Percentiles rank a stretch among this genome's conserved stretches.
Evolutionary conservation across 2,329 filamentous ascomycete species (phyloP).

Genomic region (Aureobasidium vineae): DNA sequence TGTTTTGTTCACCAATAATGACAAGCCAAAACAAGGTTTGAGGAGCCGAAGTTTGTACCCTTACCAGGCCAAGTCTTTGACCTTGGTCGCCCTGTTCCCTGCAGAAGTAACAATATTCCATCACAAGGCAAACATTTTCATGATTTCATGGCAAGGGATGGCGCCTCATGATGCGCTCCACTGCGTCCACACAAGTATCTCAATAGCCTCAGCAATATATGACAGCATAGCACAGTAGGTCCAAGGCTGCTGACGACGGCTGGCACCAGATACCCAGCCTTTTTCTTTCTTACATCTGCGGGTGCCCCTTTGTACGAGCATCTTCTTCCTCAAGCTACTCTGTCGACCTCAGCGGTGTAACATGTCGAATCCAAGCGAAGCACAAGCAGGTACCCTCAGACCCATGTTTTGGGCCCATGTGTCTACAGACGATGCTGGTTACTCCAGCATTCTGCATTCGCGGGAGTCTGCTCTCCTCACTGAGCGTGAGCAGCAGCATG

Average conservation of each 20-base stretch:
- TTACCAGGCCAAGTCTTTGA: conserved; percentile 1
- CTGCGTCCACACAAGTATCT: neutral
- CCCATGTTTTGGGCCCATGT: conserved; percentile 16
- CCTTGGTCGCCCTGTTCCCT: conserved; percentile 2
- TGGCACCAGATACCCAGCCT: conserved; percentile 1
- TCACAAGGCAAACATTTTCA: neutral
- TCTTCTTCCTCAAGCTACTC: neutral
- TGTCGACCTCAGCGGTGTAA: conserved; percentile 2
- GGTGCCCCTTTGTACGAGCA: conserved; percentile 9
- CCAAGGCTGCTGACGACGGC: neutral
- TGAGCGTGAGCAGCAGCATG: neutral
- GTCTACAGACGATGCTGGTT: neutral
- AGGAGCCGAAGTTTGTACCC: conserved; percentile 22
- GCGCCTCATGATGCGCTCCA: conserved; percentile 9
- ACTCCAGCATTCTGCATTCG: neutral
- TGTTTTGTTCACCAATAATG: neutral
- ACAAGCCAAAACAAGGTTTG: conserved; percentile 16
- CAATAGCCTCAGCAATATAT: neutral
- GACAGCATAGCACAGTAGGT: conserved; percentile 16
- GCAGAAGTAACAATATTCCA: neutral
- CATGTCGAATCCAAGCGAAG: neutral
- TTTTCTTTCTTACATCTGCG: conserved; percentile 6
- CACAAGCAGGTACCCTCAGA: neutral
- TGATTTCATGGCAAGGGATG: neutral
- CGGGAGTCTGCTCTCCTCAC: neutral